Evolutionary conservation across 176 grass and related monocot genomes (phyloP).

Genomic region (Zizania latifolia): DNA sequence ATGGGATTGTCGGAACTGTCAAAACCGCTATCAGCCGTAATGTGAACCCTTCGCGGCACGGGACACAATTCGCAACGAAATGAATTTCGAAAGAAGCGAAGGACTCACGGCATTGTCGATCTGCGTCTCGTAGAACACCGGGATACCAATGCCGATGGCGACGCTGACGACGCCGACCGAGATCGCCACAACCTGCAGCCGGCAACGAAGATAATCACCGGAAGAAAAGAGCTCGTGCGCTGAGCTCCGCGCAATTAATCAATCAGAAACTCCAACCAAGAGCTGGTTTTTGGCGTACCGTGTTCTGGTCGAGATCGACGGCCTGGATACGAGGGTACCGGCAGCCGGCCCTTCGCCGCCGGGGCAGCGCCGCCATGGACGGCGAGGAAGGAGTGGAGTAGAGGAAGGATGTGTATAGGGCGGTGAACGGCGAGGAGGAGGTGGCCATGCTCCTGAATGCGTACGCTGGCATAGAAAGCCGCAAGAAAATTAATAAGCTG

Average conservation of each 20-base stretch:
- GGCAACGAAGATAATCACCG: not conserved
- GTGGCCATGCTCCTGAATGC: constrained; percentile 39
- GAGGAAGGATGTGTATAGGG: constrained; percentile 49
- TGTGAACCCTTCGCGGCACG: too few species aligned
- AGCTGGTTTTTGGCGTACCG: constrained; percentile 35
- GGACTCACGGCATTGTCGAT: constrained; percentile 84
- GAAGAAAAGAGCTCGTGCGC: not conserved
- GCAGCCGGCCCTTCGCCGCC: not conserved
- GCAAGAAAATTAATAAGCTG: not conserved
- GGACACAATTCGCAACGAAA: too few species aligned
- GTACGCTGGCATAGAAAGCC: not conserved
- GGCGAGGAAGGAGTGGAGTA: constrained; percentile 21
- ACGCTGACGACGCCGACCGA: constrained; percentile 81
- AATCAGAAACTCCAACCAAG: not conserved
- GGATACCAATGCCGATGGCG: constrained; percentile 79
- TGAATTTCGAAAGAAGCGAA: not conserved
- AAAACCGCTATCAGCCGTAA: too few species aligned
- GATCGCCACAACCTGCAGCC: constrained; percentile 67
- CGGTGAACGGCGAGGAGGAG: constrained; percentile 31
- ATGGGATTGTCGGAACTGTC: too few species aligned
- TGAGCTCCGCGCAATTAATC: too few species aligned
- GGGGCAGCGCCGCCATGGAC: constrained; percentile 6
- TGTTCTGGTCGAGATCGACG: constrained; percentile 87
- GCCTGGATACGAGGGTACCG: constrained; percentile 62
- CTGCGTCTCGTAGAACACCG: constrained; percentile 88